Evolutionary conservation across 306 rosid species (phyloP).

Genomic region (Begonia fuchsioides): DNA sequence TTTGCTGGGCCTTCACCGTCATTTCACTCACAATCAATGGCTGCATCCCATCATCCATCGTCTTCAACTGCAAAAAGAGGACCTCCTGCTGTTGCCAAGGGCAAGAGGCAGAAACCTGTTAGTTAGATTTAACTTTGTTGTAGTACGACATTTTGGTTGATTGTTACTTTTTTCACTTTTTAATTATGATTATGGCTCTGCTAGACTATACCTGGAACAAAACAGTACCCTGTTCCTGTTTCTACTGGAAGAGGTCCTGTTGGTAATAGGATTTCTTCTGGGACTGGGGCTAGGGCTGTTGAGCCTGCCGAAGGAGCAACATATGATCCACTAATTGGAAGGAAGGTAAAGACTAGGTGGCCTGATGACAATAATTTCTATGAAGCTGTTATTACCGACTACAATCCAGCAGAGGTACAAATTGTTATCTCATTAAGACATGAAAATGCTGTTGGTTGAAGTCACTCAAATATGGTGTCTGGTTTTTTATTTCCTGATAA

Average conservation of each 20-base stretch:
- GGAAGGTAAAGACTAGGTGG: conserved; percentile 93
- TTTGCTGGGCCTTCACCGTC: conserved; percentile 10
- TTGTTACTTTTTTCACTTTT: conserved; percentile 1
- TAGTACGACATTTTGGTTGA: neutral
- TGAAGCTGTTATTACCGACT: conserved; percentile 80
- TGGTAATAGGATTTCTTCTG: conserved; percentile 39
- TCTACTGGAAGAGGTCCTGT: conserved; percentile 38
- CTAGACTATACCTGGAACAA: conserved; percentile 42
- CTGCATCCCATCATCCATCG: conserved; percentile 2
- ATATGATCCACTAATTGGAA: conserved; percentile 58
- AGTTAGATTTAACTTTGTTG: neutral
- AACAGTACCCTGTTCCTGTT: conserved; percentile 42
- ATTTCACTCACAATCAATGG: conserved; percentile 7
- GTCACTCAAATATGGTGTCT: neutral
- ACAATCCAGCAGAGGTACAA: conserved; percentile 51
- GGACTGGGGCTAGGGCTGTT: conserved; percentile 24
- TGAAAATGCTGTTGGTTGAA: neutral
- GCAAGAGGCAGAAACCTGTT: conserved; percentile 1
- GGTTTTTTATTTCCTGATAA: no score
- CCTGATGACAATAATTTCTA: conserved; percentile 89
- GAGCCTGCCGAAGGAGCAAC: conserved; percentile 34
- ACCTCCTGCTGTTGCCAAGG: conserved; percentile 7
- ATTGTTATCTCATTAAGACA: neutral
- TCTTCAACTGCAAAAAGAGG: conserved; percentile 14
- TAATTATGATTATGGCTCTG: neutral